Percentiles rank a stretch among this genome's conserved stretches.
These are phyloP conservation scores for Rhizopogon rudus DNA, from an alignment of 768 basidiomycete species.

Conservation along the genomic window DNA sequence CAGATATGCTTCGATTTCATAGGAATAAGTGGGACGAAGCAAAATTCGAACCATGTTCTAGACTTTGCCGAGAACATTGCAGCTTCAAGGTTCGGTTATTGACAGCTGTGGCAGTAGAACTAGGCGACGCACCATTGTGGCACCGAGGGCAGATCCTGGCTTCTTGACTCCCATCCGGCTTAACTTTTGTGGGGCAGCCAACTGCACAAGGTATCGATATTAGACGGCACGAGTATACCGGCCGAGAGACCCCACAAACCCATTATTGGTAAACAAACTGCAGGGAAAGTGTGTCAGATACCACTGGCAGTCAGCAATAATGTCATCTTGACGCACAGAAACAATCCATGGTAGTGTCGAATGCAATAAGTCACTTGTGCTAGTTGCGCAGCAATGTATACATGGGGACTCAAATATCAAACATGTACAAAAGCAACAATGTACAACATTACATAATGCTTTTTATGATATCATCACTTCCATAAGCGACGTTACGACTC, in stretches of 20 bases:
- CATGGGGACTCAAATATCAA: background rate
- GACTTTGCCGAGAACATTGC: conserved; percentile 60
- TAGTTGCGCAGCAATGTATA: background rate
- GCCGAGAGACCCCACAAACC: conserved; percentile 28
- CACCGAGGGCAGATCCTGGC: conserved; percentile 66
- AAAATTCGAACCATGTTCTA: conserved; percentile 72
- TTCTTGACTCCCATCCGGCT: conserved; percentile 47
- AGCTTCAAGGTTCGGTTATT: conserved; percentile 28
- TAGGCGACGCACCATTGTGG: conserved; percentile 55
- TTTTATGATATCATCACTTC: too few species aligned
- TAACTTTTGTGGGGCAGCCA: conserved; percentile 59
- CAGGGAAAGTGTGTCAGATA: conserved; percentile 16
- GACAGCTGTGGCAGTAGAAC: background rate
- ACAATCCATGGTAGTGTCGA: conserved; percentile 14
- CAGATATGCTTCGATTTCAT: conserved; percentile 58
- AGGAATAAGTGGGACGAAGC: conserved; percentile 68
- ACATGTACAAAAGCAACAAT: background rate
- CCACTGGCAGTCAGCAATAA: conserved; percentile 12
- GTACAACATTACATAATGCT: too few species aligned
- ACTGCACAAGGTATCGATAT: conserved; percentile 34
- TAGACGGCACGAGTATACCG: conserved; percentile 6
- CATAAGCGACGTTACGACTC: too few species aligned
- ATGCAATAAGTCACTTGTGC: background rate
- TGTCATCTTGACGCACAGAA: conserved; percentile 19
- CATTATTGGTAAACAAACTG: conserved; percentile 51